phyloP scores from a whole-genome alignment of 164 flowering plant species.

The Magnolia changhungtana region DNA sequence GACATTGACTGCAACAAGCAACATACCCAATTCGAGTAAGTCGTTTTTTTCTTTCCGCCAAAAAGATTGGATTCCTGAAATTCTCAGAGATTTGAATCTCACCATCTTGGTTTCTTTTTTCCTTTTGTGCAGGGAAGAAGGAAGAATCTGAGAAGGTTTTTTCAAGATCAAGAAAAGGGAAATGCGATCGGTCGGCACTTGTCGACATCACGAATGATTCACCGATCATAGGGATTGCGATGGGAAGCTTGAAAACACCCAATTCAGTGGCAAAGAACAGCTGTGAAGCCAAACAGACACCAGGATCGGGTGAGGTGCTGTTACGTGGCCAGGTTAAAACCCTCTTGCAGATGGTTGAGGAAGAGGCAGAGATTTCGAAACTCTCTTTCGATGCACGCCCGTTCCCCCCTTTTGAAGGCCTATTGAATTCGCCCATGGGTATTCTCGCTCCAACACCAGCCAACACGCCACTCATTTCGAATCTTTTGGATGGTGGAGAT shows the following conservation, averaged over 20 bases:
- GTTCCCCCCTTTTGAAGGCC: too few relatives aligned
- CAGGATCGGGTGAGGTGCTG: slow-evolving; percentile 83
- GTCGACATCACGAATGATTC: slow-evolving; percentile 85
- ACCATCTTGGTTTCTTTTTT: neutral
- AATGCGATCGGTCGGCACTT: slow-evolving; percentile 52
- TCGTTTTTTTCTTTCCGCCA: neutral
- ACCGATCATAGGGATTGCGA: slow-evolving; percentile 83
- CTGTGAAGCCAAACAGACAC: slow-evolving; percentile 38
- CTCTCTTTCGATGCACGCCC: neutral
- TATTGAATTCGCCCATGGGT: neutral
- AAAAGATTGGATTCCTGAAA: neutral
- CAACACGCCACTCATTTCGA: neutral
- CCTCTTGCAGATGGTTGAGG: slow-evolving; percentile 83
- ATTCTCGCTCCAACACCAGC: neutral
- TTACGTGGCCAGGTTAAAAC: slow-evolving; percentile 81
- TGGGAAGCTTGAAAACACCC: slow-evolving; percentile 53
- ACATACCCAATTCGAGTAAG: slow-evolving; percentile 23
- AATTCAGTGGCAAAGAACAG: slow-evolving; percentile 46
- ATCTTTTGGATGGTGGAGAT: slow-evolving; percentile 7
- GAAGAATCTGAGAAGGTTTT: slow-evolving; percentile 49
- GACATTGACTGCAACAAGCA: slow-evolving; percentile 24
- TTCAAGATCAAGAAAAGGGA: slow-evolving; percentile 41
- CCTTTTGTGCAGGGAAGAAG: slow-evolving; percentile 33
- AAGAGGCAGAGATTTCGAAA: slow-evolving; percentile 42
- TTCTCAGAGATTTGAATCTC: neutral